phyloP scores from a whole-genome alignment of 2,329 filamentous ascomycete species.

The Fusarium sp. region DNA sequence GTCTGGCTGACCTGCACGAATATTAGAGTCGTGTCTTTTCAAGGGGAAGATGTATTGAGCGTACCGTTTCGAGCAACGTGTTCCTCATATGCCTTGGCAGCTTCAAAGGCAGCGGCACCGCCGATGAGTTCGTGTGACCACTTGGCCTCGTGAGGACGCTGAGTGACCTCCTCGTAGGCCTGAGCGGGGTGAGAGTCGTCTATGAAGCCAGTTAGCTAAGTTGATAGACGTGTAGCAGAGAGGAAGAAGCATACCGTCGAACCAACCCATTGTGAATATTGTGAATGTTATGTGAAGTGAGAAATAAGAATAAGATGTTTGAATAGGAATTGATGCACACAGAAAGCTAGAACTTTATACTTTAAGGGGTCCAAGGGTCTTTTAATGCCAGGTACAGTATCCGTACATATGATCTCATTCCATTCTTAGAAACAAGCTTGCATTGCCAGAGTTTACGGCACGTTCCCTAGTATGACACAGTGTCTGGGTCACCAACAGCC shows the following conservation, averaged over 20 bases:
- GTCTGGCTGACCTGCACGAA: constrained; percentile 24
- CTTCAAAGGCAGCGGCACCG: constrained; percentile 47
- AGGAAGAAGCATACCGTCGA: not conserved
- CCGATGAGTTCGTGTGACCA: constrained; percentile 48
- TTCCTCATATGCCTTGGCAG: constrained; percentile 48
- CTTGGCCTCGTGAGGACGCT: constrained; percentile 46
- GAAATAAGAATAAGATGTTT: not conserved
- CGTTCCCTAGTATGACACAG: constrained; percentile 1
- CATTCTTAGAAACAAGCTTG: constrained; percentile 5
- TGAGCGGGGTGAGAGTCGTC: constrained; percentile 41
- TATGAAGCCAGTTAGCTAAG: not conserved
- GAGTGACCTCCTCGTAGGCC: constrained; percentile 42
- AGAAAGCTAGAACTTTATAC: constrained; percentile 10
- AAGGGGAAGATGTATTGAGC: not conserved
- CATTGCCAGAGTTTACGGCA: not conserved
- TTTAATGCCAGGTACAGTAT: not conserved
- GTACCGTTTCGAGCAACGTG: constrained; percentile 44
- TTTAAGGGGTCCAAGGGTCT: not conserved
- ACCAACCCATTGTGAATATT: constrained; percentile 28
- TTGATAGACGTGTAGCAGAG: fast-evolving
- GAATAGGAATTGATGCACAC: not conserved
- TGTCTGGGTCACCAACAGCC: not conserved
- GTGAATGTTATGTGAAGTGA: not conserved
- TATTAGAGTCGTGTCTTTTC: not conserved
- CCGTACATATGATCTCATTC: too few relatives aligned